Conservation (phyloP, 345 rosid genomes). For the Pistacia atlantica region DNA sequence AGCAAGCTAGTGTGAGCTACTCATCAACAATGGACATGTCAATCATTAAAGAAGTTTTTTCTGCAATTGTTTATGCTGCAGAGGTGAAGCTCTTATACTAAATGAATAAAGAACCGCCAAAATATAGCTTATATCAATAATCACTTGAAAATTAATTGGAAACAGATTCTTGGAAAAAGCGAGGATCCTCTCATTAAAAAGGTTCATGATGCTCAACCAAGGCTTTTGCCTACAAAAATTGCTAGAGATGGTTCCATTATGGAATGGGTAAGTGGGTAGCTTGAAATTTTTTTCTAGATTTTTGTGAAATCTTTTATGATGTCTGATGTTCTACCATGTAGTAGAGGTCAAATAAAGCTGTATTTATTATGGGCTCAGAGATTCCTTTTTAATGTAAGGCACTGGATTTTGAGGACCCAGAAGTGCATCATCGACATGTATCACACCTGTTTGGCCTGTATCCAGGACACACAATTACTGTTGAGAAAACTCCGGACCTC, state of each 20-base stretch:
- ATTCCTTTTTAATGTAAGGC: constrained; percentile 38
- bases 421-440: constrained; percentile 75
- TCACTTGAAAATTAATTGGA: constrained; percentile 8
- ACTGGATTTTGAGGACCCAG: constrained; percentile 82
- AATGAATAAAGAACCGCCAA: neutral
- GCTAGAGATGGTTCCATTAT: constrained; percentile 81
- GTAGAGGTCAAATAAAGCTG: neutral
- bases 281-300: neutral
- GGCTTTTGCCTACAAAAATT: constrained; percentile 69
- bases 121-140: constrained; percentile 3
- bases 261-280: constrained; percentile 76
- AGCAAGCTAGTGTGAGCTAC: constrained; percentile 88
- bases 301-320: neutral
- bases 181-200: constrained; percentile 56
- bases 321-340: neutral
- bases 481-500: constrained; percentile 70
- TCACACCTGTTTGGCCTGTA: constrained; percentile 93
- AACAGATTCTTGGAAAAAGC: constrained; percentile 62
- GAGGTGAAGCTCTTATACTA: constrained; percentile 54
- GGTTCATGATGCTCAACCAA: constrained; percentile 65
- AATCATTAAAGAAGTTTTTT: constrained; percentile 77
- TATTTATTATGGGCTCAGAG: constrained; percentile 3
- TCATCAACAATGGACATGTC: constrained; percentile 96
- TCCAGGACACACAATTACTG: constrained; percentile 86
- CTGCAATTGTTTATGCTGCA: constrained; percentile 69